phyloP scores from a whole-genome alignment of 129 eudicot genomes.

The Helichrysum umbraculigerum region DNA sequence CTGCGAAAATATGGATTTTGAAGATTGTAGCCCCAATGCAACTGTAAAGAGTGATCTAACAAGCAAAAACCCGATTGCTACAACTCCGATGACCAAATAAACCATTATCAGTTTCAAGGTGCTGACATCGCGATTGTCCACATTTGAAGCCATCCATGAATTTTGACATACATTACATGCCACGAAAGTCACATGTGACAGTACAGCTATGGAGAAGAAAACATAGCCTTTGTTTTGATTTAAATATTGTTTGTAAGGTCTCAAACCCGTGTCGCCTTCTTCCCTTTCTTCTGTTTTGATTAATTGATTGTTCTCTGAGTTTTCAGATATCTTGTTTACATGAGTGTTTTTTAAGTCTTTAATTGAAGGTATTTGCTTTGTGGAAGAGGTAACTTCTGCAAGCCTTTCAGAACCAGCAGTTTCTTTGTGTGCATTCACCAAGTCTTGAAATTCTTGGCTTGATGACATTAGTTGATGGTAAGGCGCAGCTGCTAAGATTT shows the following conservation, averaged over 20 bases:
- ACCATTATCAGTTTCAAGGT: slow-evolving; percentile 62
- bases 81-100: slow-evolving; percentile 66
- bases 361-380: slow-evolving; percentile 32
- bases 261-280: slow-evolving; percentile 82
- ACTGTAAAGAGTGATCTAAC: slow-evolving; percentile 62
- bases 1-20: slow-evolving; percentile 73
- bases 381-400: slow-evolving; percentile 48
- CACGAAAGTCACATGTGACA: slow-evolving; percentile 59
- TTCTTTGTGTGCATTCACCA: slow-evolving; percentile 92
- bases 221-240: slow-evolving; percentile 66
- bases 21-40: slow-evolving; percentile 68
- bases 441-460: slow-evolving; percentile 71
- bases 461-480: slow-evolving; percentile 61
- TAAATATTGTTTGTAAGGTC: slow-evolving; percentile 71
- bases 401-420: slow-evolving; percentile 80
- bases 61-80: slow-evolving; percentile 57
- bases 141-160: slow-evolving; percentile 97
- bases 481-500: slow-evolving; percentile 71
- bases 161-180: slow-evolving; percentile 73
- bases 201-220: slow-evolving; percentile 52
- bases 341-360: slow-evolving; percentile 42
- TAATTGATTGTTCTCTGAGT: slow-evolving; percentile 54
- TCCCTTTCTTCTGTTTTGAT: slow-evolving; percentile 93
- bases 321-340: slow-evolving; percentile 31
- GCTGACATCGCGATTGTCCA: slow-evolving; percentile 60